Evolutionary conservation across 768 basidiomycete species (phyloP), one percentile per base, ranked within the genome.

Genomic region (Fomitopsis serialis): DNA sequence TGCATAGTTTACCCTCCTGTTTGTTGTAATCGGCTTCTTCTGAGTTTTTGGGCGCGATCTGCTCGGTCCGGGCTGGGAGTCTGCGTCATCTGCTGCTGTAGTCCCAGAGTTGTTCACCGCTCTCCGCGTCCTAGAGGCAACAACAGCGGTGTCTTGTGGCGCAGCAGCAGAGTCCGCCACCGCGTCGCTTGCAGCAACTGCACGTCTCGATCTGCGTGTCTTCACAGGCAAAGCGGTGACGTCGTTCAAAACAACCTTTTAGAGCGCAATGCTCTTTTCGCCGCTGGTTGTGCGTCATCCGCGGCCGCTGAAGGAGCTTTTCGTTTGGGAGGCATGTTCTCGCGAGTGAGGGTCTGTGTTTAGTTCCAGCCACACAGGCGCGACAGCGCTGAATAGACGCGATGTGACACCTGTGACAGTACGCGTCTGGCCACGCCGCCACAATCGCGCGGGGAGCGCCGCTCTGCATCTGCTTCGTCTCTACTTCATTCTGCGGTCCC

Each of bases 321-420:
- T 22, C 70, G 66, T 58, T 71, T 71, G 15, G 61, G 57, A 32
- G 70, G 64, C 70, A 71, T 70, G 3, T 32, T 37, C 34, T 29
- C 21, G 29, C 17, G n/a, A 50, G 15, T 17, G n/a, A 37, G 36
- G 27, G 13, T 5, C 6, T 8, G 47, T 32, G 29, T 32, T 5
- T 32, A 32, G 29, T 32, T 6, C 15, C 9, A 42, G 36, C 7
- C 6, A 40, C 8, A 7, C 4, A 40, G 37, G 4, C 37, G 15
- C 37, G 36, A 24, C 24, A 4, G 29, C 22, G 29, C 12, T n/a
- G n/a, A n/a, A n/a, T n/a, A n/a, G n/a, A n/a, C n/a, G n/a, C n/a
- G n/a, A n/a, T n/a, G n/a, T n/a, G n/a, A n/a, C n/a, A n/a, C n/a
- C n/a, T n/a, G n/a, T n/a, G n/a, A n/a, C n/a, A n/a, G n/a, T n/a